A percentile compares a stretch with the other conserved stretches of the same genome.
Conservation (phyloP, 352 stramenopile genomes). For the Achlya hypogyna region DNA sequence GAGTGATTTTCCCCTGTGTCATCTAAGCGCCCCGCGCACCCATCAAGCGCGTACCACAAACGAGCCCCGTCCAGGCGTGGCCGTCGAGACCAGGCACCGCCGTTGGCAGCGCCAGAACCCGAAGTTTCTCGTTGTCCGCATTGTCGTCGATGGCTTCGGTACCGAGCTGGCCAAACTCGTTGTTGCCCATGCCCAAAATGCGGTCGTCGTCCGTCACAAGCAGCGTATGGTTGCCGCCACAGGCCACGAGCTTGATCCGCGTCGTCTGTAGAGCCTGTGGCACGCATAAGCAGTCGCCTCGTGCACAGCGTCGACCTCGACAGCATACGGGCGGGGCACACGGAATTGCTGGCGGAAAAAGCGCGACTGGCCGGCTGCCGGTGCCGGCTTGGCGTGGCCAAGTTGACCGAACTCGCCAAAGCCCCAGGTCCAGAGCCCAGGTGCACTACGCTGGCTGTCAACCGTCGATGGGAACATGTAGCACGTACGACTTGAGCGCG, state of each 20-base stretch:
- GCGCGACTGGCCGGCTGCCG: slow-evolving; percentile 46
- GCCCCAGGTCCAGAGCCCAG: slow-evolving; percentile 65
- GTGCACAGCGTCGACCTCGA: slow-evolving; percentile 33
- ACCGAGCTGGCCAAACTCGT: slow-evolving; percentile 52
- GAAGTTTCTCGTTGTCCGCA: slow-evolving; percentile 25
- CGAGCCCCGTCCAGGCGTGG: slow-evolving; percentile 33
- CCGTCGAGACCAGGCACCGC: slow-evolving; percentile 23
- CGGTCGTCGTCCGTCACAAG: slow-evolving; percentile 48
- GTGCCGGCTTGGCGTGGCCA: slow-evolving; percentile 47
- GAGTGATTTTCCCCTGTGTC: slow-evolving; percentile 46
- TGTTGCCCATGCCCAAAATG: slow-evolving; percentile 65
- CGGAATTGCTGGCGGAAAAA: slow-evolving; percentile 77
- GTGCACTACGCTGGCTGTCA: slow-evolving; percentile 31
- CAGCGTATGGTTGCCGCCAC: slow-evolving; percentile 60
- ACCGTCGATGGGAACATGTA: background rate
- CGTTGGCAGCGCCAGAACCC: slow-evolving; percentile 30
- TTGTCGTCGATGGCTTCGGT: slow-evolving; percentile 28
- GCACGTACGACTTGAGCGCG: slow-evolving; percentile 37
- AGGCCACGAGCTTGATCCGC: slow-evolving; percentile 48
- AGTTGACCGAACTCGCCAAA: slow-evolving; percentile 62
- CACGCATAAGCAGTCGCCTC: background rate
- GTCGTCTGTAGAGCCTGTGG: slow-evolving; percentile 41
- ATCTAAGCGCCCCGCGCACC: background rate
- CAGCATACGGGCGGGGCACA: slow-evolving; percentile 50
- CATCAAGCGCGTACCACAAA: slow-evolving; percentile 21